These are phyloP conservation scores for Triticum aestivum DNA, from an alignment of 176 grass and related monocot genomes.

Conservation along the genomic window DNA sequence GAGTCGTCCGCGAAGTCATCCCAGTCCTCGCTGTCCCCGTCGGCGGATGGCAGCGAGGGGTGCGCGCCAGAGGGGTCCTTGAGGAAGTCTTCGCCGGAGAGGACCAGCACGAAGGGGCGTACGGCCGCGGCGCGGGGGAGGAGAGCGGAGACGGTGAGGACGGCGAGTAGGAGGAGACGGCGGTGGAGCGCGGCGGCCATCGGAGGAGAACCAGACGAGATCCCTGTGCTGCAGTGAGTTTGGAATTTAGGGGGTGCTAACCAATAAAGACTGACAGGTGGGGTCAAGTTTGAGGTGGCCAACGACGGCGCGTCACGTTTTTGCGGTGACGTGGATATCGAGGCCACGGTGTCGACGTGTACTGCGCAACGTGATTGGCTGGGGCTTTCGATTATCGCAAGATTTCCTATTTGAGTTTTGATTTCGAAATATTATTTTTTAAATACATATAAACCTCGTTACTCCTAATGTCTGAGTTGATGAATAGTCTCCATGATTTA, in stretches of 20 bases:
- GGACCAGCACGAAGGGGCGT: conserved; percentile 71
- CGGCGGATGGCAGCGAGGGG: conserved; percentile 43
- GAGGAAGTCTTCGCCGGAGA: conserved; percentile 75
- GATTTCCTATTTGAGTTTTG: background rate
- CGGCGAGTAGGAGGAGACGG: conserved; percentile 37
- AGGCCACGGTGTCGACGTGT: conserved; percentile 27
- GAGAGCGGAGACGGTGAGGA: conserved; percentile 1
- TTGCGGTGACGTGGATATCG: conserved; percentile 19
- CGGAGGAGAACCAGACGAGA: conserved; percentile 31
- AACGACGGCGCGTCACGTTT: background rate
- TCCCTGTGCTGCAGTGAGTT: conserved; percentile 6
- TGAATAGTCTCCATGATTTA: too few species aligned
- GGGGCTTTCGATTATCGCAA: background rate
- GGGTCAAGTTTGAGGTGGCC: background rate
- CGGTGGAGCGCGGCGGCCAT: conserved; percentile 40
- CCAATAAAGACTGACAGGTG: conserved; percentile 33
- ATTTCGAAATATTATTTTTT: background rate
- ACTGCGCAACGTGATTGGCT: conserved; percentile 46
- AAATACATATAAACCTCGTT: too few species aligned
- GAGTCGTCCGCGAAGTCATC: conserved; percentile 78
- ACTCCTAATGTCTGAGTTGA: too few species aligned
- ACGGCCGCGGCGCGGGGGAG: conserved; percentile 35
- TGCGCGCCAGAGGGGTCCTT: conserved; percentile 56
- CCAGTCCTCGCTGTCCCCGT: conserved; percentile 62
- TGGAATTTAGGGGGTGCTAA: background rate